Conservation (phyloP, 345 rosid species). For the Murraya paniculata region DNA sequence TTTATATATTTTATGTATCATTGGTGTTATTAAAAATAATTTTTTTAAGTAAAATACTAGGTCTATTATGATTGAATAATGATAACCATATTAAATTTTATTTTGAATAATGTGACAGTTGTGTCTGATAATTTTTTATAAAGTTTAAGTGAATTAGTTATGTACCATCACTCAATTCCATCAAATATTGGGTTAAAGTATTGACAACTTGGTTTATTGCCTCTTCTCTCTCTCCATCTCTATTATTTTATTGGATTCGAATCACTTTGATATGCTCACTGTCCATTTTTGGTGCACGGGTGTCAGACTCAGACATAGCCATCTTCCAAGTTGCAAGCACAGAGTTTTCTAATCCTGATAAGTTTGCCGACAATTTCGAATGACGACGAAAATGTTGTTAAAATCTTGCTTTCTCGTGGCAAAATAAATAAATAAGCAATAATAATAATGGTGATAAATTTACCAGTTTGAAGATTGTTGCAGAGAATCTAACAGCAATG, state of each 20-base stretch:
- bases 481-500: neutral
- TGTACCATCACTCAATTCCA: too few relatives aligned
- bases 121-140: too few relatives aligned
- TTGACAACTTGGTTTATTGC: neutral
- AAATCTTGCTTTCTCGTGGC: neutral
- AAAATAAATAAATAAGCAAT: too few relatives aligned
- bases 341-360: neutral
- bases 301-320: neutral
- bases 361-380: neutral
- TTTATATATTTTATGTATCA: too few relatives aligned
- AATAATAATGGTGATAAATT: neutral
- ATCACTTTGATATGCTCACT: neutral
- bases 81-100: too few relatives aligned
- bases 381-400: too few relatives aligned
- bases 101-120: too few relatives aligned
- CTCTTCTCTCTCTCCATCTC: neutral
- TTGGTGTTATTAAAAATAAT: too few relatives aligned
- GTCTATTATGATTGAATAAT: too few relatives aligned
- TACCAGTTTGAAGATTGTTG: neutral
- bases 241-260: neutral
- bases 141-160: too few relatives aligned
- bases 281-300: neutral
- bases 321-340: neutral
- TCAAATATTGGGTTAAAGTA: too few relatives aligned
- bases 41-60: too few relatives aligned